phyloP scores from a whole-genome alignment of 306 rosid genomes.

The Vigna nakashimae region DNA sequence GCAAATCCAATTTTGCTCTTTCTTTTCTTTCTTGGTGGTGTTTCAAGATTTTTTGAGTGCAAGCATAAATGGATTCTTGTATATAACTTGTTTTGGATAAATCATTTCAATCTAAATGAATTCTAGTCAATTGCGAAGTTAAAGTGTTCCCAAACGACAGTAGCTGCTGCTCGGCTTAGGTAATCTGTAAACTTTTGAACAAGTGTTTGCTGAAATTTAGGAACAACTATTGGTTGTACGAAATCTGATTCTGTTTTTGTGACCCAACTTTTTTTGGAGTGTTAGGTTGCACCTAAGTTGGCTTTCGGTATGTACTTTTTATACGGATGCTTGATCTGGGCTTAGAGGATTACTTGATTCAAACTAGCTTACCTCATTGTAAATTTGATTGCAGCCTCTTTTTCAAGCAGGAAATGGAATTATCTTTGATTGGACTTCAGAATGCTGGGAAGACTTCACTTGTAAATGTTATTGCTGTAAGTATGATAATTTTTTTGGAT shows the following conservation, averaged over 20 bases:
- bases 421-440: slow-evolving; percentile 91
- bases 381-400: slow-evolving; percentile 79
- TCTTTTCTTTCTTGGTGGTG: not conserved
- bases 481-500: slow-evolving; percentile 46
- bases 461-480: slow-evolving; percentile 88
- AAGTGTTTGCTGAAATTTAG: not conserved
- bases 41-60: not conserved
- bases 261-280: not conserved
- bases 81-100: slow-evolving; percentile 2
- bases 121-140: not conserved
- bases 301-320: not conserved
- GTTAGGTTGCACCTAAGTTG: slow-evolving; percentile 31
- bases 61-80: not conserved
- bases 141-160: not conserved
- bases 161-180: slow-evolving; percentile 10
- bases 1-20: not conserved
- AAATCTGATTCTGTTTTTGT: not conserved
- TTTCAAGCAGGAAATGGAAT: slow-evolving; percentile 97
- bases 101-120: not conserved
- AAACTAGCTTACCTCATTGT: slow-evolving; percentile 40
- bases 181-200: not conserved
- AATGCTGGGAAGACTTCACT: slow-evolving; percentile 97
- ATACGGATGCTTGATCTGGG: slow-evolving; percentile 12
- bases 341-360: slow-evolving; percentile 35
- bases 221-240: slow-evolving; percentile 12